These are phyloP conservation scores for Ottelia alismoides DNA, from an alignment of 106 monocot genomes.

Conservation along the genomic window DNA sequence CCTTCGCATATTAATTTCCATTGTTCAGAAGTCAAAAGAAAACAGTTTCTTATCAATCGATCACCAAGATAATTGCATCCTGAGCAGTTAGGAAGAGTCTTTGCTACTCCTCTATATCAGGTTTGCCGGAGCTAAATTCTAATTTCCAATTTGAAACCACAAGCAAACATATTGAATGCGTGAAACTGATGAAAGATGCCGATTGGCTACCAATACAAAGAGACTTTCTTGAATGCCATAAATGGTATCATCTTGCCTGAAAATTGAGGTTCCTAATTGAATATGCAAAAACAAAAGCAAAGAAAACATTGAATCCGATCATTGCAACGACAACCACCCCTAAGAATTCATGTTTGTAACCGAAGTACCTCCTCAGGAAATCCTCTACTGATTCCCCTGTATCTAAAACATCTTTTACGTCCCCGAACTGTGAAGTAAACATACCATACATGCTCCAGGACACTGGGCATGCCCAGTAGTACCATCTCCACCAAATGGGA, in stretches of 20 bases:
- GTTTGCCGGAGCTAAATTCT: too few relatives aligned
- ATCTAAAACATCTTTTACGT: conserved; percentile 3
- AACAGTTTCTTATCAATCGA: too few relatives aligned
- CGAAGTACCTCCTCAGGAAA: conserved; percentile 35
- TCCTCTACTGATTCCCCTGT: conserved; percentile 15
- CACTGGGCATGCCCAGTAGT: conserved; percentile 64
- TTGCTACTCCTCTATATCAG: too few relatives aligned
- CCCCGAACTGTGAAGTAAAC: conserved; percentile 65
- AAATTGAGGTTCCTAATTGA: conserved; percentile 66
- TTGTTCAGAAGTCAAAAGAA: too few relatives aligned
- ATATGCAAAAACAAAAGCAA: conserved; percentile 59
- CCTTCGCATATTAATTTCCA: too few relatives aligned
- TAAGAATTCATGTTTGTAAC: conserved; percentile 56
- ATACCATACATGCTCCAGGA: conserved; percentile 74
- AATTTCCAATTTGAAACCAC: too few relatives aligned
- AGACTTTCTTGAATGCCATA: too few relatives aligned
- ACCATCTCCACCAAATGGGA: conserved; percentile 97
- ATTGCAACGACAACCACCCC: conserved; percentile 35
- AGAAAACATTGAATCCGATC: conserved; percentile 44
- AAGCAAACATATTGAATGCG: too few relatives aligned
- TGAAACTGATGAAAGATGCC: too few relatives aligned
- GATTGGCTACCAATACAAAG: too few relatives aligned
- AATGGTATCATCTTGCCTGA: conserved; percentile 51
- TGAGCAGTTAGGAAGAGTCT: too few relatives aligned
- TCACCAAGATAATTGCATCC: too few relatives aligned